These are phyloP conservation scores for Amanita pallidorosea DNA, from an alignment of 768 basidiomycete genomes.

Conservation along the genomic window DNA sequence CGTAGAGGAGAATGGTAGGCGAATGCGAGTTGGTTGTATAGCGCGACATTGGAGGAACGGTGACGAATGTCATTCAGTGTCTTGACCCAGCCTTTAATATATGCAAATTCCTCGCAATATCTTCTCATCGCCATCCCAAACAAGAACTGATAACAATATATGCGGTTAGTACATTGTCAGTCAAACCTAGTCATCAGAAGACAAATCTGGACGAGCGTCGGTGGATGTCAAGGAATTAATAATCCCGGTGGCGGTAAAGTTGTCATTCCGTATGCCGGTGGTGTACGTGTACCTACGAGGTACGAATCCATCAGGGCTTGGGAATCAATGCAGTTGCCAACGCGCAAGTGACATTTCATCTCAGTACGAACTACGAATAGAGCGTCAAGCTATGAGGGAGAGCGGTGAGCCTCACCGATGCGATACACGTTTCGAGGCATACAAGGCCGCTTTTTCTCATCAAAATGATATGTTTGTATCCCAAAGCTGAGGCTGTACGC, in stretches of 20 bases:
- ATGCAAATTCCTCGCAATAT: background rate
- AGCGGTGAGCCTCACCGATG: background rate
- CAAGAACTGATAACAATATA: conserved; percentile 2
- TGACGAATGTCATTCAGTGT: background rate
- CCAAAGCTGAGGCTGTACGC: background rate
- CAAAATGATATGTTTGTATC: background rate
- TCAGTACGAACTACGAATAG: background rate
- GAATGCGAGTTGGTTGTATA: background rate
- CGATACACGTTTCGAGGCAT: background rate
- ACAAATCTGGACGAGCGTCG: conserved; percentile 1
- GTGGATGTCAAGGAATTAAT: background rate
- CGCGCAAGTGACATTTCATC: background rate
- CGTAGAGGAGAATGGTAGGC: conserved; percentile 50
- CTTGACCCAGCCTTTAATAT: background rate
- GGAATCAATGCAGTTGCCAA: background rate
- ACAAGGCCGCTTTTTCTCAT: background rate
- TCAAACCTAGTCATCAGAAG: conserved; percentile 2
- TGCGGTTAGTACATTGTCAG: background rate
- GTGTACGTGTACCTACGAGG: background rate
- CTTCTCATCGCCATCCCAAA: background rate
- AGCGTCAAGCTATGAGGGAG: background rate
- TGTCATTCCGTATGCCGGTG: background rate
- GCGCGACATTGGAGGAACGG: conserved; percentile 1
- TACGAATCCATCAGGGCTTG: background rate
- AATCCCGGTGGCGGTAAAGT: background rate